phyloP scores from a whole-genome alignment of 2,329 filamentous ascomycete species.

The Blastomyces gilchristii region DNA sequence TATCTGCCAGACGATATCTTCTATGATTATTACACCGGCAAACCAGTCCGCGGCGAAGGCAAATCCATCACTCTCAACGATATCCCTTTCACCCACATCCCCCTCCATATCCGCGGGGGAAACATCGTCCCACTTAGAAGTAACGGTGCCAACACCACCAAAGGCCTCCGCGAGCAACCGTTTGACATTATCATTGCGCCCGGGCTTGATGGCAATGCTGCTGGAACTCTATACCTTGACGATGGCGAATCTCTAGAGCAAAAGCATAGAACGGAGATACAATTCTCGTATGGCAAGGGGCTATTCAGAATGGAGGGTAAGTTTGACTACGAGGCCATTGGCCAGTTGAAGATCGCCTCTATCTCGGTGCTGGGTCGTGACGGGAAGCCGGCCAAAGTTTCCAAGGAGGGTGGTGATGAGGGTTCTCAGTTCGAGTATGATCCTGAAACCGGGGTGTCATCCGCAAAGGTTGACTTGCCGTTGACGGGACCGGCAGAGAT shows the following conservation, averaged over 20 bases:
- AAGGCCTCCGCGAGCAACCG: constrained; percentile 48
- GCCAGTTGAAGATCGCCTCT: constrained; percentile 37
- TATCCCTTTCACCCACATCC: constrained; percentile 45
- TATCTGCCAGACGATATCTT: constrained; percentile 51
- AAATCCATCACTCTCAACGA: constrained; percentile 35
- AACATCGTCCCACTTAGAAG: constrained; percentile 49
- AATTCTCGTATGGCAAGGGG: constrained; percentile 47
- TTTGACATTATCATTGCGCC: constrained; percentile 65
- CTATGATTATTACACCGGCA: constrained; percentile 51
- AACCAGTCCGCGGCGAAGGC: constrained; percentile 38
- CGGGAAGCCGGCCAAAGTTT: neutral
- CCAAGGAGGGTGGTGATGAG: neutral
- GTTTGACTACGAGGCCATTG: constrained; percentile 11
- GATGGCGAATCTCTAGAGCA: constrained; percentile 62
- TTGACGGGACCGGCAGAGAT: constrained; percentile 10
- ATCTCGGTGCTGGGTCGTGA: constrained; percentile 42
- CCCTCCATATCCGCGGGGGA: constrained; percentile 53
- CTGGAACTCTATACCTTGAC: constrained; percentile 63
- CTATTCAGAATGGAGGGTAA: constrained; percentile 18
- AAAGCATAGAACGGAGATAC: constrained; percentile 42
- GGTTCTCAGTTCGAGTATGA: constrained; percentile 8
- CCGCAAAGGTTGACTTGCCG: constrained; percentile 7
- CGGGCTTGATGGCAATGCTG: constrained; percentile 50
- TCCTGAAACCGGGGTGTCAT: constrained; percentile 4
- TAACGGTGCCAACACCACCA: constrained; percentile 49